Percentiles rank a stretch among this genome's conserved stretches.
phyloP scores from a whole-genome alignment of 1,284 basidiomycete species.

The Ustilago curta region DNA sequence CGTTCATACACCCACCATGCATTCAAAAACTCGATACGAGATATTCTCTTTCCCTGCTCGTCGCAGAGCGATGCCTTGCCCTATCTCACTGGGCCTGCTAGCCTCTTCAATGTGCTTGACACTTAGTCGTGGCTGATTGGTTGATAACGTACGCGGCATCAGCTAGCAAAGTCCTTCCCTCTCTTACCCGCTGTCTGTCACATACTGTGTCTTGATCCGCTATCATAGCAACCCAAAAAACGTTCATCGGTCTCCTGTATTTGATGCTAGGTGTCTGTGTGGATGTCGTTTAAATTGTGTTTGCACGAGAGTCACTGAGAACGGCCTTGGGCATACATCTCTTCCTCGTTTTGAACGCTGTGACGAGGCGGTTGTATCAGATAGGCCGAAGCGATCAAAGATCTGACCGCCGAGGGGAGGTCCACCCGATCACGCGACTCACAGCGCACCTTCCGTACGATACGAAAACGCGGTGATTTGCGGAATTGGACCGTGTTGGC shows the following conservation, averaged over 20 bases:
- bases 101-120: constrained; percentile 6
- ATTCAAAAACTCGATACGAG: constrained; percentile 41
- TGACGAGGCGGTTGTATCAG: too few species aligned
- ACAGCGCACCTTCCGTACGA: constrained; percentile 6
- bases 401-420: background rate
- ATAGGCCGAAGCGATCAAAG: too few species aligned
- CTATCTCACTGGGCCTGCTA: constrained; percentile 15
- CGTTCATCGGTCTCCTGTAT: constrained; percentile 16
- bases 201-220: constrained; percentile 33
- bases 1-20: constrained; percentile 11
- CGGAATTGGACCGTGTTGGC: constrained; percentile 22
- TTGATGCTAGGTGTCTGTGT: background rate
- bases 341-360: too few species aligned
- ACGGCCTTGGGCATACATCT: background rate
- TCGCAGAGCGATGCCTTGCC: constrained; percentile 21
- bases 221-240: constrained; percentile 37
- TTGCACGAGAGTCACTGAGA: too few species aligned
- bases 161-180: constrained; percentile 24
- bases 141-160: constrained; percentile 32
- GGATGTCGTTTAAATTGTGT: background rate
- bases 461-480: constrained; percentile 18
- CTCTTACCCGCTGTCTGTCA: constrained; percentile 30
- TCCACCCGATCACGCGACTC: background rate
- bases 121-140: constrained; percentile 17
- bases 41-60: constrained; percentile 18